Evolutionary conservation across 352 stramenopile species (phyloP).

Genomic region (Paralagenidium karlingii): DNA sequence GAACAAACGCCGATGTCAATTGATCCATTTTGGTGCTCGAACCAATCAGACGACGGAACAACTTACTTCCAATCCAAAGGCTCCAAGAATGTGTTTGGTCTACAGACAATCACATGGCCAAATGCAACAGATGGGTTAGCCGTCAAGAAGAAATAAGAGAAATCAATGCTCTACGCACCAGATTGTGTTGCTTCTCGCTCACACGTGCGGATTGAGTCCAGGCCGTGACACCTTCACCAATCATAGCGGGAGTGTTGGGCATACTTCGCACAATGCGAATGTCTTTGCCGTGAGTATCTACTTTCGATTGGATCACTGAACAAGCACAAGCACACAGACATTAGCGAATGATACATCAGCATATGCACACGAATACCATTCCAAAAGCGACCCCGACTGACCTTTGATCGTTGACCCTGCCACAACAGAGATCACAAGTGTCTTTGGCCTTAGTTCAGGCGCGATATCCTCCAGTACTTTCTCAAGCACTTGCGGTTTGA

Average conservation of each 20-base stretch:
- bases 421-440: conserved; percentile 75
- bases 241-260: conserved; percentile 94
- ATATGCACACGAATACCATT: background rate
- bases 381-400: conserved; percentile 1
- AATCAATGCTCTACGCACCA: conserved; percentile 14
- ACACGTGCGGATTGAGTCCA: conserved; percentile 80
- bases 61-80: conserved; percentile 81
- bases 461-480: conserved; percentile 66
- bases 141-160: background rate
- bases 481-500: conserved; percentile 92
- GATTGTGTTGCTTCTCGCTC: conserved; percentile 51
- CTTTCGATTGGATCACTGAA: conserved; percentile 44
- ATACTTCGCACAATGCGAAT: conserved; percentile 88
- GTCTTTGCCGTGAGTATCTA: conserved; percentile 27
- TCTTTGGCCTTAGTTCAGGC: conserved; percentile 30
- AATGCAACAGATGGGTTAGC: background rate
- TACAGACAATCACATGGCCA: conserved; percentile 9
- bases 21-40: too few species aligned
- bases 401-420: conserved; percentile 69
- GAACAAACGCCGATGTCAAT: too few species aligned
- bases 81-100: conserved; percentile 78
- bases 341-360: background rate
- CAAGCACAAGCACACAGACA: background rate
- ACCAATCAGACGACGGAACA: too few species aligned
- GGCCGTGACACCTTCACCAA: conserved; percentile 91